These are phyloP conservation scores for Dissophora globulifera DNA, from an alignment of 192 early-diverging fungal species.

Conservation along the genomic window DNA sequence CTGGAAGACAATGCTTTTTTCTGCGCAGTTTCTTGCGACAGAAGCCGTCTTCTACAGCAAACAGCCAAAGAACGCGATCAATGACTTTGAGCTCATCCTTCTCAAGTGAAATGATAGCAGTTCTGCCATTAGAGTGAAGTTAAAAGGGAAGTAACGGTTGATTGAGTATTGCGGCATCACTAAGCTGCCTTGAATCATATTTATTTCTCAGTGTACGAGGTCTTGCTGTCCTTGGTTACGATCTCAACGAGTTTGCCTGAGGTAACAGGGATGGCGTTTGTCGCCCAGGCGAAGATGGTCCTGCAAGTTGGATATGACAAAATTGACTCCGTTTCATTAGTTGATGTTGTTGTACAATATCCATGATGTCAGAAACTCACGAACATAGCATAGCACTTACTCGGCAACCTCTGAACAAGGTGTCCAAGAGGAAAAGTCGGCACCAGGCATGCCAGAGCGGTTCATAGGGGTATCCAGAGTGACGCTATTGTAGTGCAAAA, in stretches of 20 bases:
- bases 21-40: no score
- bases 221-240: constrained; percentile 66
- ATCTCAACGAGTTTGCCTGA: constrained; percentile 74
- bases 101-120: no score
- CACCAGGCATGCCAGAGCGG: constrained; percentile 84
- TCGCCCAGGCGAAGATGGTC: constrained; percentile 68
- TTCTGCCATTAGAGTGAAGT: no score
- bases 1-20: no score
- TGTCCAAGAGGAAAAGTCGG: constrained; percentile 89
- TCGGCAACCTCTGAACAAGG: constrained; percentile 77
- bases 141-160: no score
- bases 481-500: constrained; percentile 50
- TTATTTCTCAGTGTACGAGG: constrained; percentile 64
- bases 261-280: constrained; percentile 51
- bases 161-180: not conserved
- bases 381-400: constrained; percentile 58
- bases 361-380: no score
- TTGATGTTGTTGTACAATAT: no score
- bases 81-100: no score
- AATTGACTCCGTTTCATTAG: no score
- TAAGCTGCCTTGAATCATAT: no score
- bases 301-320: constrained; percentile 23
- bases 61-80: no score
- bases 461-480: constrained; percentile 94
- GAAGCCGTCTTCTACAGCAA: no score